Conservation (phyloP, 495 filamentous ascomycete species). For the Hypoxylon intermedium region DNA sequence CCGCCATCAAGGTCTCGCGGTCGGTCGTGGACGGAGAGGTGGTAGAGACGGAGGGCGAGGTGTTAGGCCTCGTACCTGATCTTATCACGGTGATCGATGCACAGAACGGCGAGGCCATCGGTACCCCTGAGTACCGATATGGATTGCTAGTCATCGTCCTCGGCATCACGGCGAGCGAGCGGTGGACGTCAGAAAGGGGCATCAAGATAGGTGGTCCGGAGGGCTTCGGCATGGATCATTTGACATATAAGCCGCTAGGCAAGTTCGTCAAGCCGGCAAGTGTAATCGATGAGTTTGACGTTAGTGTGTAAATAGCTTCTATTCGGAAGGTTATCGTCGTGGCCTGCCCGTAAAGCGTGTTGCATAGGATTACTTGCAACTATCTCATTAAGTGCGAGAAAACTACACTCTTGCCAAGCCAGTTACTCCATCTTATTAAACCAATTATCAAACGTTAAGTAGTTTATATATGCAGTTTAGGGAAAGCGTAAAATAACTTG, state of each 20-base stretch:
- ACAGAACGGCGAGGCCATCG: conserved; percentile 65
- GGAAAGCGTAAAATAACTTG: too few species aligned
- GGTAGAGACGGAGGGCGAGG: conserved; percentile 49
- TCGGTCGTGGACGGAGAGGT: conserved; percentile 26
- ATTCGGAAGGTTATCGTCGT: not conserved
- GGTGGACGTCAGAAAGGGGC: conserved; percentile 61
- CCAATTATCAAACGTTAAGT: too few species aligned
- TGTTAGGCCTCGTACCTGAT: conserved; percentile 66
- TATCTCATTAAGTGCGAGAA: too few species aligned
- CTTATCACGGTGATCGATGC: conserved; percentile 67
- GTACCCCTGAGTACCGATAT: conserved; percentile 67
- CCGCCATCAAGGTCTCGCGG: conserved; percentile 50
- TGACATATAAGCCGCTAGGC: conserved; percentile 57
- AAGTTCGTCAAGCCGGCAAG: conserved; percentile 57
- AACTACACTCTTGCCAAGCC: too few species aligned
- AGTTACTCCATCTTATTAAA: too few species aligned
- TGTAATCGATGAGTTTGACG: conserved; percentile 60
- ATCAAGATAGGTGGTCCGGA: conserved; percentile 61
- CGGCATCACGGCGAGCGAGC: conserved; percentile 62
- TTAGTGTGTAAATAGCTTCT: conserved; percentile 54
- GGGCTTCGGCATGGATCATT: conserved; percentile 58
- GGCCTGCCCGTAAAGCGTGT: too few species aligned
- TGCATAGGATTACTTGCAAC: too few species aligned
- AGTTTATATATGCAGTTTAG: too few species aligned
- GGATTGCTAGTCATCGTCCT: conserved; percentile 64